phyloP scores from a whole-genome alignment of 2,329 filamentous ascomycete species.

The Colletotrichum shisoi region DNA sequence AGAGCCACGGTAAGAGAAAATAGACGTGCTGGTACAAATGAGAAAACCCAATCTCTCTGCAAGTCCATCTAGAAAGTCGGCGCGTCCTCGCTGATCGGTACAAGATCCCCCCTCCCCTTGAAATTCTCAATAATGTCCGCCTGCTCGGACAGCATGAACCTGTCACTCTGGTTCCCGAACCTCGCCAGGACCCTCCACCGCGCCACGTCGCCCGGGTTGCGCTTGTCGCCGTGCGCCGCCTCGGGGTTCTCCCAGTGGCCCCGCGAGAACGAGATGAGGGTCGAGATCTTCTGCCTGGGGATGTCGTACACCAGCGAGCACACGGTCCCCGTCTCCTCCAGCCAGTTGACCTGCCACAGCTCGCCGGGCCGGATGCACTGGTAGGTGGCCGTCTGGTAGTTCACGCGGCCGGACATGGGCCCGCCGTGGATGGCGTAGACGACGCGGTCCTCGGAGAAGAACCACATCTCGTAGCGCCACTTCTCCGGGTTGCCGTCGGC shows the following conservation, averaged over 20 bases:
- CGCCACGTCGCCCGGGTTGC: conserved; percentile 58
- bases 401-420: conserved; percentile 64
- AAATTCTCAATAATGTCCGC: conserved; percentile 60
- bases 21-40: neutral
- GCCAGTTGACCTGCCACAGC: conserved; percentile 68
- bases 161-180: conserved; percentile 59
- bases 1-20: neutral
- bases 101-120: conserved; percentile 57
- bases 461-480: conserved; percentile 70
- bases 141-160: conserved; percentile 62
- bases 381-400: conserved; percentile 63
- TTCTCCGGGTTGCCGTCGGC: conserved; percentile 60
- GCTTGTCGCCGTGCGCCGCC: conserved; percentile 64
- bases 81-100: conserved; percentile 53
- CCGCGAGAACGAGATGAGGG: conserved; percentile 62
- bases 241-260: conserved; percentile 63
- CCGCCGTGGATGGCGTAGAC: conserved; percentile 68
- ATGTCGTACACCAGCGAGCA: conserved; percentile 66
- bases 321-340: conserved; percentile 67
- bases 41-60: neutral
- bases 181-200: conserved; percentile 60
- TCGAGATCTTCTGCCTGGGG: conserved; percentile 56
- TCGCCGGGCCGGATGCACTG: conserved; percentile 66
- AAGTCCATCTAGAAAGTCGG: conserved; percentile 13
- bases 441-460: conserved; percentile 61